Base-by-base conservation (phyloP, 441 rosid genomes). In the Raphanus hybrid region DNA sequence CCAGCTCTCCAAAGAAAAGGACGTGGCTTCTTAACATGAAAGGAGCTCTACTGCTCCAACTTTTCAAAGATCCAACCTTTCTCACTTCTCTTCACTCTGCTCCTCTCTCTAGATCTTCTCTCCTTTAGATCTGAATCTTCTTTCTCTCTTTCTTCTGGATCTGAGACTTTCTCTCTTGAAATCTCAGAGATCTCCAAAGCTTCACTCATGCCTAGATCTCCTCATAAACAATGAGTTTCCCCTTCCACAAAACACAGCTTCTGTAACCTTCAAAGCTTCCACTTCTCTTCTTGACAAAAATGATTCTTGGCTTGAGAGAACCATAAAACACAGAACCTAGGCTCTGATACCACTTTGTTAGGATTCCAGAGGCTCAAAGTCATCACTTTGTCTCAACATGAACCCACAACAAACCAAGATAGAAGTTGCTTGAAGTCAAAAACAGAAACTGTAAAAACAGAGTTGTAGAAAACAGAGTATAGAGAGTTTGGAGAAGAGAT, bases 331-430 rank as follows among this genome's bases (percentile, higher is more conserved):
- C 63, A 58, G 34, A 58, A 58, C 63, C 63, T 0, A 8, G 0
- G 63, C 63, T 58, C 63, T 58, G 63, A 58, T 58, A 58, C 63
- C 63, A 58, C n/a, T 58, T 5, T 20, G 62, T 57, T 20, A 57
- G 12, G 61, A 57, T 20, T 57, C 29, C 29, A 57, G 32, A 20
- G 61, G 29, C 61, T 57, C 4, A 57, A 57, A 57, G 61, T 8
- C 29, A 5, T 18, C 11, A 18, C n/a, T 1, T 20, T 57, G n/a
- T 4, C n/a, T 8, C 6, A 57, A 29, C 61, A 18, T 57, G n/a
- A 57, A 57, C 6, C n/a, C 61, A 9, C 12, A 57, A 8, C 27
- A 8, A 18, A 18, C 61, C 61, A 57, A 57, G 61, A 57, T 4
- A 57, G 61, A 57, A 57, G 29, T 8, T 20, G 61, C n/a, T 57